A percentile compares a stretch with the other conserved stretches of the same genome.
phyloP scores from a whole-genome alignment of 2,329 filamentous ascomycete genomes.

The Pseudocercospora fijiensis region DNA sequence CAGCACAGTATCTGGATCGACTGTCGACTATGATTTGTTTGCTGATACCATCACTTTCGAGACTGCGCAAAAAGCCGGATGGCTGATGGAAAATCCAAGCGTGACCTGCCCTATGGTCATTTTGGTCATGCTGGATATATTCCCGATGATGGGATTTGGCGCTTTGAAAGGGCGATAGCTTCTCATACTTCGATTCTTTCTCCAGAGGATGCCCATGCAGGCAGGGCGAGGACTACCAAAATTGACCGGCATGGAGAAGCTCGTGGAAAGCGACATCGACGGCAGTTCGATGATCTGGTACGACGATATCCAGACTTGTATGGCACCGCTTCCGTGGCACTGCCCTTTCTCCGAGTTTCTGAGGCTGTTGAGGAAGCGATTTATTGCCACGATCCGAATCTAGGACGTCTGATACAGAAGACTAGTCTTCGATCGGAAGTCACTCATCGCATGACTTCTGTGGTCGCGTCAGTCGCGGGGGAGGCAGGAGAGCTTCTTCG shows the following conservation, averaged over 20 bases:
- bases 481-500: constrained; percentile 59
- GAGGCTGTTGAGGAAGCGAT: constrained; percentile 36
- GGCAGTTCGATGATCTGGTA: constrained; percentile 26
- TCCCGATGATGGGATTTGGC: constrained; percentile 50
- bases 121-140: constrained; percentile 53
- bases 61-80: constrained; percentile 49
- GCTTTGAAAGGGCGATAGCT: constrained; percentile 23
- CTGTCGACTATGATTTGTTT: constrained; percentile 26
- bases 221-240: neutral
- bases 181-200: constrained; percentile 24
- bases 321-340: constrained; percentile 15
- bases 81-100: constrained; percentile 52
- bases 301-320: constrained; percentile 29
- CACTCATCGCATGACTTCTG: constrained; percentile 34
- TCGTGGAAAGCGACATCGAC: constrained; percentile 14
- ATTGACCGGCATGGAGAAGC: neutral
- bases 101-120: constrained; percentile 55
- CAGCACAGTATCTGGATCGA: neutral
- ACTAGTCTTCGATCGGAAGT: constrained; percentile 54
- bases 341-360: constrained; percentile 33
- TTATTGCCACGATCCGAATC: constrained; percentile 41
- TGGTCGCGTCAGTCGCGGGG: constrained; percentile 48
- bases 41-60: constrained; percentile 11
- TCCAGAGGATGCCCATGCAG: constrained; percentile 23
- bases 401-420: constrained; percentile 53